Percentiles rank a stretch among this genome's conserved stretches.
phyloP scores from a whole-genome alignment of 805 yeast genomes.

The Candida corydali region DNA sequence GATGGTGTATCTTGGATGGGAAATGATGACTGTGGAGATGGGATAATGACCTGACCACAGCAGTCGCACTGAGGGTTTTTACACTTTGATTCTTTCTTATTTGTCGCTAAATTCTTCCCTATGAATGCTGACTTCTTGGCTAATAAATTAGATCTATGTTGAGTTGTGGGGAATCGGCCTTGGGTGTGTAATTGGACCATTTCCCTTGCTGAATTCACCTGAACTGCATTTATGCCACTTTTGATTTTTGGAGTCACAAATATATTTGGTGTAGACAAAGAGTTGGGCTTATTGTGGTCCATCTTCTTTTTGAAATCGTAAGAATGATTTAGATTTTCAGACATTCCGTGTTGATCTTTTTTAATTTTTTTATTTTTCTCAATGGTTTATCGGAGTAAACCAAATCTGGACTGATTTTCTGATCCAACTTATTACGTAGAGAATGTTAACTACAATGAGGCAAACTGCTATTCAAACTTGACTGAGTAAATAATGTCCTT shows the following conservation, averaged over 20 bases:
- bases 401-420: too few relatives aligned
- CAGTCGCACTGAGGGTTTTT: constrained; percentile 49
- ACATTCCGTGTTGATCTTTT: too few relatives aligned
- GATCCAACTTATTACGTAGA: too few relatives aligned
- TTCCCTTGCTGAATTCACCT: constrained; percentile 59
- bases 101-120: constrained; percentile 42
- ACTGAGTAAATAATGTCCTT: too few relatives aligned
- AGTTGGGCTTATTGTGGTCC: too few relatives aligned
- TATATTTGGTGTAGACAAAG: too few relatives aligned
- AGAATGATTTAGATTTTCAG: too few relatives aligned
- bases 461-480: too few relatives aligned
- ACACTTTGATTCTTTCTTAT: constrained; percentile 32
- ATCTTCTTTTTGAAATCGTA: too few relatives aligned
- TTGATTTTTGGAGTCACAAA: constrained; percentile 9
- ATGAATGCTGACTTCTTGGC: neutral
- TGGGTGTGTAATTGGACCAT: constrained; percentile 50
- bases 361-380: too few relatives aligned
- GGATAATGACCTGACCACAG: constrained; percentile 75
- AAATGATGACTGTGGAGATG: constrained; percentile 63
- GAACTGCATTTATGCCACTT: constrained; percentile 49
- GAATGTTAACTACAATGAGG: too few relatives aligned
- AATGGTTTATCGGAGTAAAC: too few relatives aligned
- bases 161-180: constrained; percentile 26
- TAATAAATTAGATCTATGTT: neutral
- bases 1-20: constrained; percentile 67